Evolutionary conservation across 1,284 basidiomycete genomes (phyloP).

Genomic region (Trametes versicolor): DNA sequence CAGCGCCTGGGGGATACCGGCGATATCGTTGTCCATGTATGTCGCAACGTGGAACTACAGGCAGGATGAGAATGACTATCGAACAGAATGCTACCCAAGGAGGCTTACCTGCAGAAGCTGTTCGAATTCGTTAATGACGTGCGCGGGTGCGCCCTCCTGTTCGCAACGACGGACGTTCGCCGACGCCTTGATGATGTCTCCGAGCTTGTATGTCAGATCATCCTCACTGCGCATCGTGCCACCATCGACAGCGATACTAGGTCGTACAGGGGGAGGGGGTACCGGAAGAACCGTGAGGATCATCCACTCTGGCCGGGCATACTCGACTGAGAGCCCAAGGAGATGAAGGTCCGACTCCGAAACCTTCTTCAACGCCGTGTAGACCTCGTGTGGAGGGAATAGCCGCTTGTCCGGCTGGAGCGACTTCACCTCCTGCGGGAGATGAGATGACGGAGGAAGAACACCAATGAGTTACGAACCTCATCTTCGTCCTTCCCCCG

Average conservation of each 20-base stretch:
- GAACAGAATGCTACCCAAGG: slow-evolving; percentile 24
- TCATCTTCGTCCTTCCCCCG: slow-evolving; percentile 94
- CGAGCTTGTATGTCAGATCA: slow-evolving; percentile 98
- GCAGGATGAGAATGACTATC: neutral
- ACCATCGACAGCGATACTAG: slow-evolving; percentile 96
- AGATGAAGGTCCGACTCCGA: slow-evolving; percentile 90
- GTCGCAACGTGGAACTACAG: slow-evolving; percentile 95
- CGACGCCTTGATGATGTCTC: slow-evolving; percentile 97
- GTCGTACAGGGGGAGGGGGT: slow-evolving; percentile 97
- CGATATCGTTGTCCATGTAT: slow-evolving; percentile 99
- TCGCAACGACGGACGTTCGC: slow-evolving; percentile 93
- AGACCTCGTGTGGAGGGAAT: slow-evolving; percentile 90
- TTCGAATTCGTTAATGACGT: slow-evolving; percentile 97
- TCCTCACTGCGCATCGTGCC: slow-evolving; percentile 97
- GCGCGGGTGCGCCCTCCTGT: slow-evolving; percentile 96
- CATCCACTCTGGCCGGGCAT: slow-evolving; percentile 99
- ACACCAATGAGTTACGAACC: slow-evolving; percentile 55
- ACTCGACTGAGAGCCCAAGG: slow-evolving; percentile 94
- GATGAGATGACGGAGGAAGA: slow-evolving; percentile 33
- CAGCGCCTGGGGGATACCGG: slow-evolving; percentile 96
- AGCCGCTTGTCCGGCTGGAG: slow-evolving; percentile 91
- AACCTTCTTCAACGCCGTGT: slow-evolving; percentile 95
- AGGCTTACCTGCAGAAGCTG: slow-evolving; percentile 85
- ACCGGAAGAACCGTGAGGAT: slow-evolving; percentile 98
- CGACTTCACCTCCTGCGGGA: slow-evolving; percentile 78